A percentile compares a stretch with the other conserved stretches of the same genome.
Evolutionary conservation across 306 rosid genomes (phyloP).

Genomic region (Myrica gale): DNA sequence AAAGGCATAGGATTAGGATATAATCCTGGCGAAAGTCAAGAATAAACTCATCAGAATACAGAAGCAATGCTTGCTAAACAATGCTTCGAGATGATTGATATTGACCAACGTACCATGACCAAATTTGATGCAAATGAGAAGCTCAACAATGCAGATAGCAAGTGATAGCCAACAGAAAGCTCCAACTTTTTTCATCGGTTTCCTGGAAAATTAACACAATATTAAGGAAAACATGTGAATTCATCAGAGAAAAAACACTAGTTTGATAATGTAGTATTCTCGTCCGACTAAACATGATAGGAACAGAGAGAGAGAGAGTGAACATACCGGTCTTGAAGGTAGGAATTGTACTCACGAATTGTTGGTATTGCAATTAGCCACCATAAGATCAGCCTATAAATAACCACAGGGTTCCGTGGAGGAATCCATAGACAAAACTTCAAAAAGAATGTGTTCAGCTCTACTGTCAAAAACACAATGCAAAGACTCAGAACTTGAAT

Average conservation of each 20-base stretch:
- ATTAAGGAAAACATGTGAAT: neutral
- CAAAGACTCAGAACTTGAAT: conserved; percentile 91
- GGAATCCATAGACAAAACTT: conserved; percentile 96
- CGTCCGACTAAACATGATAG: neutral
- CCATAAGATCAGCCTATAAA: conserved; percentile 91
- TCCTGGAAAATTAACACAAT: conserved; percentile 44
- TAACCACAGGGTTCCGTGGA: conserved; percentile 84
- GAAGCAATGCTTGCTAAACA: neutral
- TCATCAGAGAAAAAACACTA: neutral
- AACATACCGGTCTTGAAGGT: conserved; percentile 90
- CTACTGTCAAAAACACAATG: conserved; percentile 82
- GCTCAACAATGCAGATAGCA: conserved; percentile 94
- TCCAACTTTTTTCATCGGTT: conserved; percentile 91
- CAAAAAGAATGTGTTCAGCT: conserved; percentile 94
- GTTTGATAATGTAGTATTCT: neutral
- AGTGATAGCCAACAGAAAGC: conserved; percentile 98
- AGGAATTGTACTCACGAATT: conserved; percentile 91
- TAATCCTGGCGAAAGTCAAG: conserved; percentile 51
- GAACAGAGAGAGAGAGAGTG: conserved; percentile 30
- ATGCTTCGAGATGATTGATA: neutral
- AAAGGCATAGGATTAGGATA: conserved; percentile 92
- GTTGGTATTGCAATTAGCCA: conserved; percentile 98
- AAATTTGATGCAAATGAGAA: conserved; percentile 94
- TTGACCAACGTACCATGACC: conserved; percentile 64
- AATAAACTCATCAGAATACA: neutral